Evolutionary conservation across 1,284 basidiomycete species (phyloP).

Genomic region (Tranzscheliella williamsii): DNA sequence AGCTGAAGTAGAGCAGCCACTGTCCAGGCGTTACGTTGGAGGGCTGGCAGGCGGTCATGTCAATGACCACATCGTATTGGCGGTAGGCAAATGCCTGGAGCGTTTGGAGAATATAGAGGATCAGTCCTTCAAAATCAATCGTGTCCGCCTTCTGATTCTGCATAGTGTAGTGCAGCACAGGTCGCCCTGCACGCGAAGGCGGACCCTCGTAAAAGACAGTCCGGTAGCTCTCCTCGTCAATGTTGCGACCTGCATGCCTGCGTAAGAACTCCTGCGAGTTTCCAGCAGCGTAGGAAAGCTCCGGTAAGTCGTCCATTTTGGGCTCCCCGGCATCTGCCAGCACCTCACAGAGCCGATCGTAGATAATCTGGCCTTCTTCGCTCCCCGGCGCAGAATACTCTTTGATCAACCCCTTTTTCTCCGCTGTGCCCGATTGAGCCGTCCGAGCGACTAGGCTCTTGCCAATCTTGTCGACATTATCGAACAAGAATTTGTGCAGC

Average conservation of each 20-base stretch:
- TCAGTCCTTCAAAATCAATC: conserved; percentile 80
- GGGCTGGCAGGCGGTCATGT: conserved; percentile 40
- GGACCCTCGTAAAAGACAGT: conserved; percentile 48
- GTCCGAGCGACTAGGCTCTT: conserved; percentile 37
- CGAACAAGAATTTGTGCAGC: conserved; percentile 48
- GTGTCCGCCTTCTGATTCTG: conserved; percentile 74
- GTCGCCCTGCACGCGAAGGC: conserved; percentile 57
- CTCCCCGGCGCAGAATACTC: neutral
- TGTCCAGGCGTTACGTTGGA: conserved; percentile 43
- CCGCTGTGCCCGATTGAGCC: neutral
- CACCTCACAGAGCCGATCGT: conserved; percentile 43
- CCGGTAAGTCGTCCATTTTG: conserved; percentile 25
- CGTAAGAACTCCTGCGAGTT: conserved; percentile 49
- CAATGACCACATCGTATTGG: conserved; percentile 47
- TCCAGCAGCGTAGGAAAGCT: conserved; percentile 18
- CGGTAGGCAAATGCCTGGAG: conserved; percentile 33
- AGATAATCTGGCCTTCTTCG: conserved; percentile 13
- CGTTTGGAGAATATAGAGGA: conserved; percentile 60
- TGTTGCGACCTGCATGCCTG: conserved; percentile 40
- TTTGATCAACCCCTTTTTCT: neutral
- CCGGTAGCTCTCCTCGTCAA: conserved; percentile 43
- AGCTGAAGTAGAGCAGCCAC: conserved; percentile 52
- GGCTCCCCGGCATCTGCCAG: conserved; percentile 44
- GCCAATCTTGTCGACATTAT: conserved; percentile 53
- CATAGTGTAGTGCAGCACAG: conserved; percentile 64